Conservation (phyloP, 768 basidiomycete genomes). For the Amanita subjunquillea region DNA sequence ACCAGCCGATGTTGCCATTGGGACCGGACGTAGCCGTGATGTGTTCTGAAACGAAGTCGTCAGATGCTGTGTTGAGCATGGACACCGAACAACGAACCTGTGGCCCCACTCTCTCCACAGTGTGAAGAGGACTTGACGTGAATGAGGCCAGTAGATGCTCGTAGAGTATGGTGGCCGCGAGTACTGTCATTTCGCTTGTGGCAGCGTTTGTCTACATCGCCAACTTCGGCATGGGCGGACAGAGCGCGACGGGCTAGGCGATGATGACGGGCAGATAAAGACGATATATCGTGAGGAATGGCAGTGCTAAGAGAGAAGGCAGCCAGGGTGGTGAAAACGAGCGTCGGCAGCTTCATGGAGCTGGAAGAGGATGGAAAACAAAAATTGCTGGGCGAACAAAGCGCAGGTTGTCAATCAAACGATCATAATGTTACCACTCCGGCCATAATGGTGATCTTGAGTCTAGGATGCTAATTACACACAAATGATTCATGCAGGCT, state of each 20-base stretch:
- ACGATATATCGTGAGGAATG: constrained; percentile 16
- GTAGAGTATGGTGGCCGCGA: not conserved
- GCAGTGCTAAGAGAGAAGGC: constrained; percentile 23
- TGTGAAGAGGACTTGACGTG: constrained; percentile 17
- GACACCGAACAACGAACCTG: constrained; percentile 21
- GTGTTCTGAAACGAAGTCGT: constrained; percentile 24
- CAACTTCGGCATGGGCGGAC: constrained; percentile 2
- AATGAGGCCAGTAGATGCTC: constrained; percentile 17
- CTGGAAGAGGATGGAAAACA: constrained; percentile 10
- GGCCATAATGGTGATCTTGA: no score
- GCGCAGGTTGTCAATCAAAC: not conserved
- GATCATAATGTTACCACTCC: not conserved
- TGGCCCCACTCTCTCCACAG: constrained; percentile 44
- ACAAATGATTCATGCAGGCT: no score
- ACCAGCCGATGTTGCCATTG: constrained; percentile 63
- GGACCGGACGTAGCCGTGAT: constrained; percentile 45
- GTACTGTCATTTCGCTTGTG: constrained; percentile 4
- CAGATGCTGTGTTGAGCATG: not conserved
- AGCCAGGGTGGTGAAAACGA: constrained; percentile 27
- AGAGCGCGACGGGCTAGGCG: constrained; percentile 22
- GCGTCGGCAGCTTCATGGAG: constrained; percentile 33
- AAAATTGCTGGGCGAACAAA: not conserved
- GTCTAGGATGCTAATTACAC: no score
- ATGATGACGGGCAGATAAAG: constrained; percentile 24
- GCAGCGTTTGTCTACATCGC: constrained; percentile 11